Conservation (phyloP, 1,284 basidiomycete species). For the Trametes polyzona region DNA sequence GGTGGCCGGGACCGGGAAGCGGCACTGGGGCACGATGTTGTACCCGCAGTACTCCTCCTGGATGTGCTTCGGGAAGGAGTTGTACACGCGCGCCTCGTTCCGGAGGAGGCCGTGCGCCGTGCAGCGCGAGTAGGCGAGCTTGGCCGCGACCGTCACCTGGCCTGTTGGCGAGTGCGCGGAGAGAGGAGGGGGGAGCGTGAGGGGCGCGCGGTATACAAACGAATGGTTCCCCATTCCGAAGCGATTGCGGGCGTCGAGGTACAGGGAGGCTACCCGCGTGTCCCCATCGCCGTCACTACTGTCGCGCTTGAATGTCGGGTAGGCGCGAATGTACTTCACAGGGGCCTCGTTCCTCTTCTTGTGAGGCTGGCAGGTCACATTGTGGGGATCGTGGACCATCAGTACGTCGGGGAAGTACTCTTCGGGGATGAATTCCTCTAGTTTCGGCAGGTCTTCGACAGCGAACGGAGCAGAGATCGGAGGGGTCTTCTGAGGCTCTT, state of each 20-base stretch:
- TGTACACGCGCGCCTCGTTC: conserved; percentile 48
- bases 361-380: neutral
- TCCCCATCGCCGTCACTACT: neutral
- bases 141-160: conserved; percentile 38
- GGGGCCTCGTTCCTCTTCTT: neutral
- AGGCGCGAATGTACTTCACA: conserved; percentile 29
- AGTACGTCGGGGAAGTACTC: conserved; percentile 36
- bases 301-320: conserved; percentile 17
- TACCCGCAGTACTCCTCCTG: conserved; percentile 52
- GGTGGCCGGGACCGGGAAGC: conserved; percentile 46
- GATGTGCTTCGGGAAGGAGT: conserved; percentile 46
- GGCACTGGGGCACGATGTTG: conserved; percentile 43
- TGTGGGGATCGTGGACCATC: conserved; percentile 33
- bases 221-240: conserved; percentile 40
- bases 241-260: conserved; percentile 31
- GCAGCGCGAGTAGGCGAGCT: conserved; percentile 25
- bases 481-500: too few relatives aligned
- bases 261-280: conserved; percentile 25
- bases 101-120: conserved; percentile 30
- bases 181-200: conserved; percentile 34
- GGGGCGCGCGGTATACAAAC: conserved; percentile 33
- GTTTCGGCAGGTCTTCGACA: conserved; percentile 21
- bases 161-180: conserved; percentile 25
- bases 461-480: neutral
- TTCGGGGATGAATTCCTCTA: conserved; percentile 36